These are phyloP conservation scores for Globisporangium carolinianum DNA, from an alignment of 352 stramenopile genomes.

Conservation along the genomic window DNA sequence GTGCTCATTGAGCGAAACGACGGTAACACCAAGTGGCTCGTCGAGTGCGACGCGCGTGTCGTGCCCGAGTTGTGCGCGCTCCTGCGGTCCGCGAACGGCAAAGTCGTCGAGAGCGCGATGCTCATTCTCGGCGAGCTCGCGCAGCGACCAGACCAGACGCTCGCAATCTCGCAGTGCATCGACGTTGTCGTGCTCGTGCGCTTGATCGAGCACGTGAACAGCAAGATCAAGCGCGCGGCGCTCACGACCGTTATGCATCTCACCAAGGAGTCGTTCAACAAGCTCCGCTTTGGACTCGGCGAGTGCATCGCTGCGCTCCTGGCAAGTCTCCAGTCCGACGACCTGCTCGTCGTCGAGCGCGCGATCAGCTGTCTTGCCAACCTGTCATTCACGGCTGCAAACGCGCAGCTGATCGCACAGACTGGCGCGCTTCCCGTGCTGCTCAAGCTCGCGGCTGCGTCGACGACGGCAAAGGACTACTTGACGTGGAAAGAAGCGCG, in stretches of 20 bases:
- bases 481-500: constrained; percentile 41
- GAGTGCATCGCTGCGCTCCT: constrained; percentile 53
- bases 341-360: constrained; percentile 60
- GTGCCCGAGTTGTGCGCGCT: constrained; percentile 50
- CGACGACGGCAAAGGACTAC: constrained; percentile 36
- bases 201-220: constrained; percentile 56
- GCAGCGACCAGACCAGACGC: constrained; percentile 42
- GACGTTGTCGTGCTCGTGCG: constrained; percentile 53
- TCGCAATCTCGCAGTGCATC: constrained; percentile 68
- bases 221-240: constrained; percentile 44
- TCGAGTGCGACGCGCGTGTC: constrained; percentile 50
- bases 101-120: constrained; percentile 66
- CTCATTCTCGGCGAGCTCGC: constrained; percentile 67
- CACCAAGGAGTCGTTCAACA: constrained; percentile 77
- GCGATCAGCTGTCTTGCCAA: constrained; percentile 57
- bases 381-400: constrained; percentile 46
- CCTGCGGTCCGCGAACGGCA: constrained; percentile 54
- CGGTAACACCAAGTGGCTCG: constrained; percentile 56
- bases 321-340: constrained; percentile 37
- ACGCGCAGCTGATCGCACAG: constrained; percentile 39
- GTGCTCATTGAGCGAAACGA: constrained; percentile 65
- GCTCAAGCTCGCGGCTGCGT: constrained; percentile 41
- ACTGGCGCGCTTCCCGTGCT: constrained; percentile 30
- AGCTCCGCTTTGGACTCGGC: constrained; percentile 54
- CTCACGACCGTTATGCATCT: constrained; percentile 49